Evolutionary conservation across 2,329 filamentous ascomycete species (phyloP).

Genomic region (Dissoconium aciculare): DNA sequence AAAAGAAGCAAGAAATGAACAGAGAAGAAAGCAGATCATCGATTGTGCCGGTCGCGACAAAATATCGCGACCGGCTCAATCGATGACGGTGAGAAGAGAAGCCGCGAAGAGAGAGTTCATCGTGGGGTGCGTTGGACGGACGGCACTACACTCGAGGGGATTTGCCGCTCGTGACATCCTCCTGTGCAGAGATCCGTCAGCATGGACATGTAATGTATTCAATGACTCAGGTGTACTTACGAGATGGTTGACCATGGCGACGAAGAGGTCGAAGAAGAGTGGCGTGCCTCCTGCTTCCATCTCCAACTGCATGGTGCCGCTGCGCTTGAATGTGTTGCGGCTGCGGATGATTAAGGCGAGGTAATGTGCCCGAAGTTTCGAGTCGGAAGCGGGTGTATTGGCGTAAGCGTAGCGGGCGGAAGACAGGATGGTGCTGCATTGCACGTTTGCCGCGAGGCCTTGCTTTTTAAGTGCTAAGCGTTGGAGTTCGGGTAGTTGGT

Average conservation of each 20-base stretch:
- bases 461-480: constrained; percentile 75
- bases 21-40: too few relatives aligned
- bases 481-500: constrained; percentile 71
- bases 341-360: constrained; percentile 83
- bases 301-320: constrained; percentile 88
- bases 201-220: constrained; percentile 1
- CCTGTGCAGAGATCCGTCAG: constrained; percentile 7
- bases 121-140: too few relatives aligned
- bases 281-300: constrained; percentile 71
- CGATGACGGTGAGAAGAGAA: too few relatives aligned
- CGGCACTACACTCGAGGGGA: constrained; percentile 15
- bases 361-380: constrained; percentile 81
- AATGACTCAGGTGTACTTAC: constrained; percentile 33
- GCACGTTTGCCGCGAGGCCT: constrained; percentile 69
- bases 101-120: too few relatives aligned
- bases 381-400: constrained; percentile 78
- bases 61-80: too few relatives aligned
- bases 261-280: constrained; percentile 86
- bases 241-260: constrained; percentile 83
- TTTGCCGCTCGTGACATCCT: constrained; percentile 17
- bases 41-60: too few relatives aligned
- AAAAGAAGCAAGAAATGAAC: too few relatives aligned
- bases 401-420: constrained; percentile 83
- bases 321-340: constrained; percentile 77
- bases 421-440: constrained; percentile 68